Base-by-base conservation (phyloP, 495 filamentous ascomycete species). In the Penicillium odoratum region DNA sequence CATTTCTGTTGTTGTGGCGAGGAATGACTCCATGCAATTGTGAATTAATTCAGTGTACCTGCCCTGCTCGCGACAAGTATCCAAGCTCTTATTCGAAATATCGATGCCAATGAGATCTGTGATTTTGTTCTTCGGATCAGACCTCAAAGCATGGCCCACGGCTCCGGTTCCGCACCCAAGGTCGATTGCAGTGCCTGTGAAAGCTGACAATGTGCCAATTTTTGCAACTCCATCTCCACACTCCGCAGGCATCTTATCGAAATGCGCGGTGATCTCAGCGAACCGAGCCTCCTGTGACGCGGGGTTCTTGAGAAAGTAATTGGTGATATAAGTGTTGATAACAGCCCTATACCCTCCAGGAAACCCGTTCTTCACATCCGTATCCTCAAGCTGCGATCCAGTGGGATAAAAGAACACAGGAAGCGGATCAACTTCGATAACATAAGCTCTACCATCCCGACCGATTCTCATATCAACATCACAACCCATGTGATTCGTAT, bases 401-500 rank as follows among this genome's bases (percentile, higher is more conserved):
- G 25, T 42, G 3, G 57, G 57, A 44, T 53, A 54, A 34, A 59
- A 59, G 16, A 53, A 59, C 7, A 54, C 57, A 31, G 57, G 57
- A 26, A 53, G 33, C 9, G 57, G 57, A 53, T 59, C 51, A n/a
- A 59, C 57, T 42, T 59, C 57, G 29, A 59, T 59, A 4, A 54
- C 57, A 42, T 53, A 59, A 30, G 51, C 51, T 53, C 44, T 50
- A 0, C 51, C 57, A 42, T 58, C 40, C 4, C 16, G 13, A 5
- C 55, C 43, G 16, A 62, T 54, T 7, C 60, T 51, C 47, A 62
- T 55, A 33, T 62, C 60, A 5, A 62, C 60, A 40, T 62, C 60
- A 11, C 60, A 62, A 7, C 60, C 60, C 60, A 62, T 62, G 40
- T 47, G 26, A 45, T 54, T 62, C 10, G 40, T 48, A 15, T 52